Conservation (phyloP, 1,284 basidiomycete genomes). For the Cystobasidiaceae sp. region DNA sequence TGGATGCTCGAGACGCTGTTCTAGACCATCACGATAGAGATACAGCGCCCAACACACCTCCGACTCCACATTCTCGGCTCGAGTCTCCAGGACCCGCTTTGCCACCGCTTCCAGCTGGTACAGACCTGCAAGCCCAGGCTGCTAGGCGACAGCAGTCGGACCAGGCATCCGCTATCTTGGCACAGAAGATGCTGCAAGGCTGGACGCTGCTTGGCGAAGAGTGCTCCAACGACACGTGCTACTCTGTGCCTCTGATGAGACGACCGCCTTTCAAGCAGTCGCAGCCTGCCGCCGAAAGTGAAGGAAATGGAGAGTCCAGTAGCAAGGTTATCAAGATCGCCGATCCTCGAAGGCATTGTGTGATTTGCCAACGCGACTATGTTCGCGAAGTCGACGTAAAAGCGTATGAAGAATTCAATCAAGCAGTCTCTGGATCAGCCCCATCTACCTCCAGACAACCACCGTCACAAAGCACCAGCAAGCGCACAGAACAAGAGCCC, state of each 20-base stretch:
- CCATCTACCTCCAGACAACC: constrained; percentile 1
- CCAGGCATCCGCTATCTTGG: constrained; percentile 67
- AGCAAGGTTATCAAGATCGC: not conserved
- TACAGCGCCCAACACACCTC: constrained; percentile 17
- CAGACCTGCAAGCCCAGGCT: not conserved
- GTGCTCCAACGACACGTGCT: constrained; percentile 55
- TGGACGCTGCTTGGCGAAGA: constrained; percentile 80
- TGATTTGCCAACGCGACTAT: constrained; percentile 28
- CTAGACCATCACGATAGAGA: not conserved
- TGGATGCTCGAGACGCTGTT: not conserved
- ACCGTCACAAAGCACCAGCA: not conserved
- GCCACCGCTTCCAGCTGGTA: not conserved
- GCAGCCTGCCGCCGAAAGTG: not conserved
- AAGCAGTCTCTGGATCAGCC: not conserved
- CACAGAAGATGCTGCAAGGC: constrained; percentile 65
- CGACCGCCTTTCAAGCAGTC: constrained; percentile 20
- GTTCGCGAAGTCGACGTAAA: constrained; percentile 14
- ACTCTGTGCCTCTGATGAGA: constrained; percentile 42
- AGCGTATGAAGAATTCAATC: constrained; percentile 11
- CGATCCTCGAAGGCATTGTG: constrained; percentile 28
- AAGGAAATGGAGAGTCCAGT: no score
- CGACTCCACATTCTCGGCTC: constrained; percentile 6
- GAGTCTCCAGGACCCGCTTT: constrained; percentile 1
- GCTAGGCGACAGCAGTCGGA: constrained; percentile 69
- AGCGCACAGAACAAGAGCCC: not conserved